A percentile compares a stretch with the other conserved stretches of the same genome.
Evolutionary conservation across 345 rosid genomes (phyloP).

Genomic region (Physaria fendleri): DNA sequence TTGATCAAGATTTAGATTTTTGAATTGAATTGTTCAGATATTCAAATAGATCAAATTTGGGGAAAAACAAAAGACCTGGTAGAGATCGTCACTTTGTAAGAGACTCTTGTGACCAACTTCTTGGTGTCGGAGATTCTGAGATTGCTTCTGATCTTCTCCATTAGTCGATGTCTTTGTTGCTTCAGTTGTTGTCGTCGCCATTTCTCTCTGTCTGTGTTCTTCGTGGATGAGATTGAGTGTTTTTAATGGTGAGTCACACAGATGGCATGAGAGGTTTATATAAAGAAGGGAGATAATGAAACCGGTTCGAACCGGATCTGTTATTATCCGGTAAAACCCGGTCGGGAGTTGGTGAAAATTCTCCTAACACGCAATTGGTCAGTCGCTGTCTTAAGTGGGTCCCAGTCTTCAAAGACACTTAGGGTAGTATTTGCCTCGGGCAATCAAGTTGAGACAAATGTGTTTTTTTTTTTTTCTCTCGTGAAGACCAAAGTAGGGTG

Average conservation of each 20-base stretch:
- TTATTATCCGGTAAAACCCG: neutral
- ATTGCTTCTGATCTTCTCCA: slow-evolving; percentile 46
- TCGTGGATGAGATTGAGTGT: neutral
- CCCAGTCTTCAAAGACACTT: slow-evolving; percentile 11
- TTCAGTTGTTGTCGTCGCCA: slow-evolving; percentile 27
- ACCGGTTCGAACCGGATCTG: slow-evolving; percentile 23
- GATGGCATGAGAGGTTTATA: slow-evolving; percentile 10
- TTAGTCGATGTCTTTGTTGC: slow-evolving; percentile 41
- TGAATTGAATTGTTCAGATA: neutral
- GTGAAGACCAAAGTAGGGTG: too few relatives aligned
- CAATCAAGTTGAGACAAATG: too few relatives aligned
- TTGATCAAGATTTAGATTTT: neutral
- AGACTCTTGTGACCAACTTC: slow-evolving; percentile 98
- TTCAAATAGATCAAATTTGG: neutral
- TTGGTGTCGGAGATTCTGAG: slow-evolving; percentile 54
- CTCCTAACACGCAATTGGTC: slow-evolving; percentile 28
- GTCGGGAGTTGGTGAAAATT: slow-evolving; percentile 32
- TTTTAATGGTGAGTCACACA: slow-evolving; percentile 15
- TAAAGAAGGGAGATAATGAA: neutral
- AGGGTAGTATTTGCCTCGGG: slow-evolving; percentile 8
- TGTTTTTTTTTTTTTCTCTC: too few relatives aligned
- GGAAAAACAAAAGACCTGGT: slow-evolving; percentile 79
- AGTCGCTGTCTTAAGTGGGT: slow-evolving; percentile 17
- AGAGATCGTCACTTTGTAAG: slow-evolving; percentile 85
- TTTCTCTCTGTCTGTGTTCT: slow-evolving; percentile 7